Percentiles rank a stretch among this genome's conserved stretches.
Conservation (phyloP, 1,284 basidiomycete species). For the Hypsizygus ulmarius region DNA sequence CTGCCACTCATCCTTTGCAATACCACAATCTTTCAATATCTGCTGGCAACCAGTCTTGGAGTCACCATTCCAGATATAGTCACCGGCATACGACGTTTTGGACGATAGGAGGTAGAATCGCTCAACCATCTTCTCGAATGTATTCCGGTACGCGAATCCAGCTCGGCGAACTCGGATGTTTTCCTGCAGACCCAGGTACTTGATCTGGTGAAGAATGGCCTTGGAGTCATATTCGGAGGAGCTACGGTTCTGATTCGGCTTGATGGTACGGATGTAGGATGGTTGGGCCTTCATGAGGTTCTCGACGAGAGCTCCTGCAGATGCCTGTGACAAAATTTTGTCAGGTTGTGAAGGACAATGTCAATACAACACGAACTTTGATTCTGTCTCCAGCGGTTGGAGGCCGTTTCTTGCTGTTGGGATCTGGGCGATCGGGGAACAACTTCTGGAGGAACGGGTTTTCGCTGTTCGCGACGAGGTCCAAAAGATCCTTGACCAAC, state of each 20-base stretch:
- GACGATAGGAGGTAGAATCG: conserved; percentile 96
- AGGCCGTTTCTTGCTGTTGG: conserved; percentile 96
- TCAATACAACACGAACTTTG: conserved; percentile 55
- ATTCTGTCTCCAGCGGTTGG: conserved; percentile 99
- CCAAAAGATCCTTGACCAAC: conserved; percentile 91
- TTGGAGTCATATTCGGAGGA: conserved; percentile 91
- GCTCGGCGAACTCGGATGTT: conserved; percentile 97
- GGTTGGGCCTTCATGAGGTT: conserved; percentile 96
- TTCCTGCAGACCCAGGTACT: conserved; percentile 98
- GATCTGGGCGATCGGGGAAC: conserved; percentile 95
- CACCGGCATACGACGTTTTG: conserved; percentile 95
- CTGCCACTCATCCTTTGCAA: conserved; percentile 97
- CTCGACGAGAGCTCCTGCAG: conserved; percentile 93
- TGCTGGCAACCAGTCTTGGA: conserved; percentile 89
- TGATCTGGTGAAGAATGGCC: conserved; percentile 97
- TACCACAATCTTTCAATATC: conserved; percentile 94
- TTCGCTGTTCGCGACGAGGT: conserved; percentile 78
- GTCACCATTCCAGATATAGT: conserved; percentile 97
- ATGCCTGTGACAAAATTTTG: conserved; percentile 46
- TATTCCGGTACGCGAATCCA: conserved; percentile 96
- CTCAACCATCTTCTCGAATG: conserved; percentile 99
- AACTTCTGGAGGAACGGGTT: conserved; percentile 86
- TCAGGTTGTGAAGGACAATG: neutral
- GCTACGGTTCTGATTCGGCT: conserved; percentile 97
- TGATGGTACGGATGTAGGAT: conserved; percentile 99